Evolutionary conservation across 177 flowering plant species (phyloP), one percentile per base, ranked within the genome.

Genomic region (Vitis hybrid): DNA sequence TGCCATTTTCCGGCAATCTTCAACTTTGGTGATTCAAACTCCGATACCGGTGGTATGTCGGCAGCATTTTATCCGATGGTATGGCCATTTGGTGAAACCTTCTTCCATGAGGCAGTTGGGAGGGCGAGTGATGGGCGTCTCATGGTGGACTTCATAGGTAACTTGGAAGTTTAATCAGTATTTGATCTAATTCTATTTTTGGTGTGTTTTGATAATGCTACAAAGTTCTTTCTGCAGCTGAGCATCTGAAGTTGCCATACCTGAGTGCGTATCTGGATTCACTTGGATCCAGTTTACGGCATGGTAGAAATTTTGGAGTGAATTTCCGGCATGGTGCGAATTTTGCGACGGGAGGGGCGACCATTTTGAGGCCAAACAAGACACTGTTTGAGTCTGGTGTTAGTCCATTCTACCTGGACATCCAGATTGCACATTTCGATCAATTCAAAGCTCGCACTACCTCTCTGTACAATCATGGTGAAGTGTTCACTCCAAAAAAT

Each of bases 1-100:
- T 89, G 90, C 72, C 45, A 75, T 4, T 91, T 83, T 66, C 87
- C 89, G 2, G 92, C 92, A 10, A 84, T 90, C 3, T 90, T 79
- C 77, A 89, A 86, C 76, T 90, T 89, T 45, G 93, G 96, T 1
- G 96, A 90, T 76, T 90, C 91, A 14, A 90, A 90, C 75, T 90
- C 96, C 0, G 96, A 89, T 53, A 90, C 96, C 3, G 96, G 93
- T 5, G 93, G 87, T 2, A 81, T 80, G 7, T 82, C 91, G 1
- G 93, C 92, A 0, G 85, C 85, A 12, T 90, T 86, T 70, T 55
- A 52, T 0, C 87, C 83, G 3, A 49, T 66, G 6, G 33, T 62
- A 9, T 39, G 83, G 5, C 93, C 93, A 0, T 71, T 72, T 20
- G 95, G 95, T 2, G 73, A 72, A 60, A 73, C 73, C 1, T 88